Base-by-base conservation (phyloP, 2,329 filamentous ascomycete species). In the Penicillium digitatum region DNA sequence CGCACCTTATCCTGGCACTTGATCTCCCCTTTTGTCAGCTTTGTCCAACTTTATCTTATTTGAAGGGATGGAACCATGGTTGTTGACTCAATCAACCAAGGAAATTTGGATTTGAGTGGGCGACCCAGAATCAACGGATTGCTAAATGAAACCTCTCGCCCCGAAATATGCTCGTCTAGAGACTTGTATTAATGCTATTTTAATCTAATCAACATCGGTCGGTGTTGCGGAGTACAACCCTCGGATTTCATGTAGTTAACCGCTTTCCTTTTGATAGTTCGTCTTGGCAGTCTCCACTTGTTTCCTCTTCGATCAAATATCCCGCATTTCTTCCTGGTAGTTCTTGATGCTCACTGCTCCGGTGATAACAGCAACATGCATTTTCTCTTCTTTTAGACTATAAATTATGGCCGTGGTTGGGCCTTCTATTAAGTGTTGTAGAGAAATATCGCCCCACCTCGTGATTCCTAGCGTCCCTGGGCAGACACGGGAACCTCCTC, bases 1-100 rank as follows among this genome's bases (percentile, higher is more conserved):
- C 40, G 57, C 65, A 26, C 72, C 72, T 35, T 74, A 74, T 53
- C 71, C 72, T 7, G 72, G 71, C 6, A 74, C 72, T 45, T 74
- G 53, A 68, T 46, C 2, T 26, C 1, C 26, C 14, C 1, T 9
- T 49, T 34, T 42, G 8, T 9, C 12, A 2, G 3, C 11, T 48
- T 14, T 32, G 14, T n/a, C 18, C 27, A 20, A 24, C 8, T 27
- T 35, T 14, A 40, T 43, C 16, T 48, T 38, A 18, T 31, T 51
- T 45, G 16, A 7, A 26, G 20, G 16, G 16, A 11, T 0, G 11
- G 32, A 18, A 47, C 34, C 42, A 39, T 31, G 26, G 50, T 31
- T 47, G 5, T 29, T 14, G 20, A 38, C 9, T n/a, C 2, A 10
- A 16, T 10, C 22, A 45, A 26, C 31, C 31, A 26, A 37, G 40